Percentiles rank a stretch among this genome's conserved stretches.
Conservation (phyloP, 2,329 filamentous ascomycete genomes). For the Hypoxylon sp. region DNA sequence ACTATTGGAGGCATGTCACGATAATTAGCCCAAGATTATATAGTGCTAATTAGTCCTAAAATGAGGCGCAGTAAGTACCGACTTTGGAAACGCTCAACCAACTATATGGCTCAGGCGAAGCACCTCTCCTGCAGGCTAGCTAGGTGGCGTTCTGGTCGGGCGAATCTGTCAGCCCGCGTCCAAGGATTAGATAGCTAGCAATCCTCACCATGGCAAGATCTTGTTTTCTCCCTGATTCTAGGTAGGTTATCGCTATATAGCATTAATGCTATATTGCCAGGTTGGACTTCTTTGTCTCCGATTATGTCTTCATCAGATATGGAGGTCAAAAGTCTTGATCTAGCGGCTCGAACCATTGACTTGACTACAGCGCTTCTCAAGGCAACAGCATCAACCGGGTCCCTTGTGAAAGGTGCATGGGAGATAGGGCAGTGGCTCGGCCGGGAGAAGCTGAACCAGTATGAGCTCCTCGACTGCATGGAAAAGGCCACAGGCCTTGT, state of each 20-base stretch:
- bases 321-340: constrained; percentile 3
- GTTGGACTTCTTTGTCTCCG: neutral
- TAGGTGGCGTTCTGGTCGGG: neutral
- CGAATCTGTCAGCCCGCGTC: neutral
- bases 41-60: too few species aligned
- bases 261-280: neutral
- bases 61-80: too few species aligned
- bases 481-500: constrained; percentile 1
- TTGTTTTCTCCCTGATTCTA: neutral
- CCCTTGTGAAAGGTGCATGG: constrained; percentile 9
- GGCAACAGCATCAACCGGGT: constrained; percentile 6
- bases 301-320: neutral
- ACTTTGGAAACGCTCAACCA: neutral
- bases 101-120: neutral
- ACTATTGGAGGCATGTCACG: too few species aligned
- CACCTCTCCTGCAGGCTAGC: neutral
- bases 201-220: neutral
- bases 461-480: constrained; percentile 9
- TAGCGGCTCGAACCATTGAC: constrained; percentile 1
- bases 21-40: too few species aligned
- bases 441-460: constrained; percentile 9
- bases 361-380: constrained; percentile 12
- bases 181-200: neutral
- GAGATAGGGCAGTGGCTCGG: constrained; percentile 14
- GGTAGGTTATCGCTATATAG: neutral